Evolutionary conservation across 164 flowering plant species (phyloP).

Genomic region (Protea cynaroides): DNA sequence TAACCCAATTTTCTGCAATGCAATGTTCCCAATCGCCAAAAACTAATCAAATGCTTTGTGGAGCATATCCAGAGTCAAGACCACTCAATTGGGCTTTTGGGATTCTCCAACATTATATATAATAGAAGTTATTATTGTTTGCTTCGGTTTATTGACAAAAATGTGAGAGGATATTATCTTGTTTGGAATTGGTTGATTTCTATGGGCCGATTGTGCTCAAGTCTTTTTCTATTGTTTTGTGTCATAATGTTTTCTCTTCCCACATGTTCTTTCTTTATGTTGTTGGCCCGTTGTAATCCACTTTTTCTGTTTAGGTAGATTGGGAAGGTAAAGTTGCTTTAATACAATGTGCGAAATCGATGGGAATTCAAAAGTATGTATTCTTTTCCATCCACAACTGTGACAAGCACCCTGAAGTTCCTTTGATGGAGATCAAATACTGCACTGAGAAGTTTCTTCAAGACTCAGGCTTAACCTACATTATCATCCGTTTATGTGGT

Average conservation of each 20-base stretch:
- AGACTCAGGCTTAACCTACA: conserved; percentile 69
- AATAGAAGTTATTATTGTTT: too few relatives aligned
- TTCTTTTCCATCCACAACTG: conserved; percentile 97
- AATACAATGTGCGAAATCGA: conserved; percentile 97
- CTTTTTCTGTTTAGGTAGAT: conserved; percentile 78
- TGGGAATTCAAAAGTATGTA: conserved; percentile 93
- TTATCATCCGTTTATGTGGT: conserved; percentile 79
- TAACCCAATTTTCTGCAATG: too few relatives aligned
- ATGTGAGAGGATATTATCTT: too few relatives aligned
- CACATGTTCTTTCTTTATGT: too few relatives aligned
- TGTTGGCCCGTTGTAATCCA: conserved; percentile 16
- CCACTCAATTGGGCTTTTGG: too few relatives aligned
- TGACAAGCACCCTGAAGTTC: conserved; percentile 97
- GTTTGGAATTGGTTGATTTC: too few relatives aligned
- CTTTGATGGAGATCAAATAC: conserved; percentile 90
- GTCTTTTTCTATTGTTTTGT: background rate
- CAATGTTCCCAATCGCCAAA: too few relatives aligned
- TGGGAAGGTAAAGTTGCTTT: conserved; percentile 99
- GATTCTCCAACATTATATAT: too few relatives aligned
- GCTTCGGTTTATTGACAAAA: too few relatives aligned
- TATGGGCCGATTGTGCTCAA: too few relatives aligned
- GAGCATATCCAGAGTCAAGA: too few relatives aligned
- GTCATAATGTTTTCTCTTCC: background rate
- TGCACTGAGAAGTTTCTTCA: conserved; percentile 92
- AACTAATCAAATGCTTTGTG: too few relatives aligned